Percentiles rank a stretch among this genome's conserved stretches.
These are phyloP conservation scores for Mucor racemosus DNA, from an alignment of 371 early-diverging fungal species.

Conservation along the genomic window DNA sequence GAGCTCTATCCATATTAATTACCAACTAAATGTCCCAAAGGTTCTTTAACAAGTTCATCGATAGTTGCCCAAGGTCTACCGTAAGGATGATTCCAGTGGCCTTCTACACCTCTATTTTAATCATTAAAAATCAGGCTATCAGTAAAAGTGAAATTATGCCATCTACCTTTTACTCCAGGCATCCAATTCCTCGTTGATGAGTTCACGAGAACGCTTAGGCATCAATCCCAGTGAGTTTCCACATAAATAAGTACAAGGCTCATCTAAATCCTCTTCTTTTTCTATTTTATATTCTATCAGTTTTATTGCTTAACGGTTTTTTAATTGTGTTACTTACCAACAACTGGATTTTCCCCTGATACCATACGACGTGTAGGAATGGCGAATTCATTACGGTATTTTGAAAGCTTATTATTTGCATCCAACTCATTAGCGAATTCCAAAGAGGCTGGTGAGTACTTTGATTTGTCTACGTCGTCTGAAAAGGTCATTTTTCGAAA, in stretches of 20 bases:
- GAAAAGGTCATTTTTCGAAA: background rate
- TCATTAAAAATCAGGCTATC: background rate
- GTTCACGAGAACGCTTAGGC: slow-evolving; percentile 70
- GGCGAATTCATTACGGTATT: slow-evolving; percentile 68
- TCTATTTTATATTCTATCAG: slow-evolving; percentile 8
- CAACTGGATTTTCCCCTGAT: slow-evolving; percentile 21
- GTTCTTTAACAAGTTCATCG: slow-evolving; percentile 77
- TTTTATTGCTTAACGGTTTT: background rate
- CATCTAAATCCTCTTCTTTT: slow-evolving; percentile 36
- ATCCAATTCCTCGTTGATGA: slow-evolving; percentile 87
- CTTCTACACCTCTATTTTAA: slow-evolving; percentile 75
- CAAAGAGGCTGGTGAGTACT: slow-evolving; percentile 6
- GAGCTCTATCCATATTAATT: slow-evolving; percentile 8
- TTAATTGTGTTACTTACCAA: slow-evolving; percentile 13
- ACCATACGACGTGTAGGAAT: slow-evolving; percentile 64
- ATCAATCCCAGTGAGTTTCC: slow-evolving; percentile 94
- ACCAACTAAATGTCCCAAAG: slow-evolving; percentile 83
- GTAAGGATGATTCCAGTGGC: slow-evolving; percentile 85
- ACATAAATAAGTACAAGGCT: slow-evolving; percentile 79
- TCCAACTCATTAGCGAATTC: slow-evolving; percentile 68
- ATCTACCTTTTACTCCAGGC: slow-evolving; percentile 78
- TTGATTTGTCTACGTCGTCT: background rate
- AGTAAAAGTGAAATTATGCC: background rate
- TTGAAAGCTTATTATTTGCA: slow-evolving; percentile 55
- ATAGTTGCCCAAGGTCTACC: slow-evolving; percentile 89